These are phyloP conservation scores for Mortierella claussenii DNA, from an alignment of 192 early-diverging fungal genomes.

Conservation along the genomic window DNA sequence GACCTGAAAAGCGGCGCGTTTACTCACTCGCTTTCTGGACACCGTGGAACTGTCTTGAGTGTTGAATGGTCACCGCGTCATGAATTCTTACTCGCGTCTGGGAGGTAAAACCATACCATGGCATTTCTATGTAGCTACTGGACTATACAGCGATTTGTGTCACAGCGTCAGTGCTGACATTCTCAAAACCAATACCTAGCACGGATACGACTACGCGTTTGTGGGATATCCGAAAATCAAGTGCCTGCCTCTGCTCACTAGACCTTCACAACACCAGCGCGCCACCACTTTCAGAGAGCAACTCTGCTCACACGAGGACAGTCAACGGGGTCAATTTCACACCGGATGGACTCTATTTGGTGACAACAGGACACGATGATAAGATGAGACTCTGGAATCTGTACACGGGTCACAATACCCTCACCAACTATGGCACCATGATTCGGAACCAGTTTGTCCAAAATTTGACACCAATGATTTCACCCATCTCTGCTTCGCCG, in stretches of 20 bases:
- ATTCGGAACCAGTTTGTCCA: slow-evolving; percentile 40
- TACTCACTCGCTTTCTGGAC: slow-evolving; percentile 68
- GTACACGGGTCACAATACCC: slow-evolving; percentile 61
- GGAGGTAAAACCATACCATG: slow-evolving; percentile 69
- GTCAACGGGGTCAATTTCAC: slow-evolving; percentile 77
- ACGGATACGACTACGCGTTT: slow-evolving; percentile 73
- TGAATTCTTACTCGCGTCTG: slow-evolving; percentile 79
- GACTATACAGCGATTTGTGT: too few relatives aligned
- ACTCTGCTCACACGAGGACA: slow-evolving; percentile 63
- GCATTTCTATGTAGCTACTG: too few relatives aligned
- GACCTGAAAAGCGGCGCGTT: slow-evolving; percentile 75
- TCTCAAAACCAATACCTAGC: too few relatives aligned
- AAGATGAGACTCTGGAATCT: slow-evolving; percentile 76
- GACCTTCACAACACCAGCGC: slow-evolving; percentile 67
- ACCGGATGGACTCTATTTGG: slow-evolving; percentile 65
- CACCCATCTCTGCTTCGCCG: slow-evolving; percentile 41
- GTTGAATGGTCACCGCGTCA: slow-evolving; percentile 82
- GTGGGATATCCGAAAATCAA: slow-evolving; percentile 89
- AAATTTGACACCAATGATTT: slow-evolving; percentile 32
- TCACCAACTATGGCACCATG: slow-evolving; percentile 50
- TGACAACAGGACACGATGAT: slow-evolving; percentile 70
- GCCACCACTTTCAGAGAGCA: slow-evolving; percentile 44
- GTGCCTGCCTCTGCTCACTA: slow-evolving; percentile 68
- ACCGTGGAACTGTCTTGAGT: slow-evolving; percentile 64
- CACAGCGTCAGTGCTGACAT: too few relatives aligned